phyloP scores from a whole-genome alignment of 805 yeast species.

The Hanseniaspora nectarophila region DNA sequence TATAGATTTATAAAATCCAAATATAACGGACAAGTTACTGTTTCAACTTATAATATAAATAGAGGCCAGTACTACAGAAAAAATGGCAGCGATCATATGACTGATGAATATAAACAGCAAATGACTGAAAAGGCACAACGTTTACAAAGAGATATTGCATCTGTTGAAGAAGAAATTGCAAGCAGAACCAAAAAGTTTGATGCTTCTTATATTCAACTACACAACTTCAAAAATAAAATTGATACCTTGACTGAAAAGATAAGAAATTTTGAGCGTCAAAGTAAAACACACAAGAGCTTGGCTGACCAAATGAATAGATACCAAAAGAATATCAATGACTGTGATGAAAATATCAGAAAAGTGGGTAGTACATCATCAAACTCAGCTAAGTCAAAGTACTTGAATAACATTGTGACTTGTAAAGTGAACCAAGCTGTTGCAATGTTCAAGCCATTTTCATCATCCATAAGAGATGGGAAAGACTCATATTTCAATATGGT shows the following conservation, averaged over 20 bases:
- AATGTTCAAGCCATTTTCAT: neutral
- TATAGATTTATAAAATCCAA: constrained; percentile 44
- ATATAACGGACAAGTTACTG: constrained; percentile 43
- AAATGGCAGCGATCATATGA: constrained; percentile 18
- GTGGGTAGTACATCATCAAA: neutral
- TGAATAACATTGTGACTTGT: constrained; percentile 2
- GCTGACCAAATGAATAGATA: constrained; percentile 24
- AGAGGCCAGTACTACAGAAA: constrained; percentile 21
- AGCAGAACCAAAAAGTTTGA: neutral
- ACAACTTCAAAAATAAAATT: constrained; percentile 15
- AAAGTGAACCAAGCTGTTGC: constrained; percentile 8
- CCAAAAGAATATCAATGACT: constrained; percentile 26
- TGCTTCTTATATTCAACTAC: constrained; percentile 13
- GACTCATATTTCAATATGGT: neutral
- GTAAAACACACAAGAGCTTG: constrained; percentile 20
- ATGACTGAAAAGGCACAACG: constrained; percentile 18
- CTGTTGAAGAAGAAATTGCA: constrained; percentile 11
- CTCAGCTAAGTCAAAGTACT: neutral
- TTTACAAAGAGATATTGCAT: constrained; percentile 14
- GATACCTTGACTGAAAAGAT: constrained; percentile 17
- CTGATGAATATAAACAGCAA: constrained; percentile 21
- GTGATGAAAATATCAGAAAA: constrained; percentile 31
- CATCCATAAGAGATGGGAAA: neutral
- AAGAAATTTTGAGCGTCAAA: constrained; percentile 17
- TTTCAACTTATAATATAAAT: constrained; percentile 25